Percentiles rank a stretch among this genome's conserved stretches.
Evolutionary conservation across 352 stramenopile species (phyloP).

Genomic region (Hyaloperonospora brassicae): DNA sequence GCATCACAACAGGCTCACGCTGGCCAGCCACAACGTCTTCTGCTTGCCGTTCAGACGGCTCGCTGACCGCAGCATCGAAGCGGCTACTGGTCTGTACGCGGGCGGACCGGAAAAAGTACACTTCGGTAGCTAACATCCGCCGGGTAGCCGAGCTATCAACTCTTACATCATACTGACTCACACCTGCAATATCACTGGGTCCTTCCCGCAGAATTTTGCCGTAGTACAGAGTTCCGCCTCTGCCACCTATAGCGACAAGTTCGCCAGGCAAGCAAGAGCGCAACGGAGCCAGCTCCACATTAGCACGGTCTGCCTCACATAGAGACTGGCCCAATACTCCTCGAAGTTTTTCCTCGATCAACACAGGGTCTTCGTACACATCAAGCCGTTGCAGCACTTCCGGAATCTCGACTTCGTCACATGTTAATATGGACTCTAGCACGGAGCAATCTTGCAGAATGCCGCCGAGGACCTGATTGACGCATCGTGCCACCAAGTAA

Average conservation of each 20-base stretch:
- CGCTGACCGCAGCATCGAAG: not conserved
- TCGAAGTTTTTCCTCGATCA: slow-evolving; percentile 65
- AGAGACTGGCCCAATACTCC: slow-evolving; percentile 48
- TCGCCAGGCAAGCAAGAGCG: slow-evolving; percentile 62
- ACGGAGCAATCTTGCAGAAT: slow-evolving; percentile 53
- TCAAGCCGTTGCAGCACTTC: slow-evolving; percentile 46
- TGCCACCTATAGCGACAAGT: slow-evolving; percentile 50
- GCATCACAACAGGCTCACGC: slow-evolving; percentile 8
- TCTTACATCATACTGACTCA: slow-evolving; percentile 59
- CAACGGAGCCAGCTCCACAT: slow-evolving; percentile 54
- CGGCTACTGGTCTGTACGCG: slow-evolving; percentile 21
- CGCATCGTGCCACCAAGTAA: slow-evolving; percentile 52
- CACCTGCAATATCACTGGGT: slow-evolving; percentile 22
- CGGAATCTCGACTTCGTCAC: slow-evolving; percentile 41
- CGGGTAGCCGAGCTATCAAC: slow-evolving; percentile 31
- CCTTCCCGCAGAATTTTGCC: slow-evolving; percentile 48
- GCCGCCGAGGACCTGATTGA: slow-evolving; percentile 62
- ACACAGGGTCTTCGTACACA: slow-evolving; percentile 49
- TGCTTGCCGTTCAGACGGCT: not conserved
- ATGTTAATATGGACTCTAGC: slow-evolving; percentile 59
- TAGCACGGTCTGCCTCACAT: slow-evolving; percentile 33
- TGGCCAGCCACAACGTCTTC: not conserved
- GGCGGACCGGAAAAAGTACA: slow-evolving; percentile 67
- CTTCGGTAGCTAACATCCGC: slow-evolving; percentile 45
- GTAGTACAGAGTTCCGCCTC: slow-evolving; percentile 42